Percentiles rank a stretch among this genome's conserved stretches.
Evolutionary conservation across 345 rosid genomes (phyloP).

Genomic region (Euphorbia pulcherrima): DNA sequence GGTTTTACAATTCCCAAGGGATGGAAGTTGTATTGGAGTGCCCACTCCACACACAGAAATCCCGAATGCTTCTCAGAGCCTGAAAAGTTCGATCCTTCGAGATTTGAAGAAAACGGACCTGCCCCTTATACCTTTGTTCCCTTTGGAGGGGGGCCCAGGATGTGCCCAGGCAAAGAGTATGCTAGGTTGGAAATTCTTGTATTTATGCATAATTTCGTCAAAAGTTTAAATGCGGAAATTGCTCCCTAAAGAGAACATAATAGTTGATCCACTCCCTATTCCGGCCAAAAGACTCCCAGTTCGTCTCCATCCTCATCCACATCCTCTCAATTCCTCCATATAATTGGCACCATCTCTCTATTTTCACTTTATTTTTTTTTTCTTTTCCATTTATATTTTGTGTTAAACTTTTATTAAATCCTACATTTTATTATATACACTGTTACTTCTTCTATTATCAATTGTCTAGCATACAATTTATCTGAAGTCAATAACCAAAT

Average conservation of each 20-base stretch:
- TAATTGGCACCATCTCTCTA: too few species aligned
- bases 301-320: conserved; percentile 2
- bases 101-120: neutral
- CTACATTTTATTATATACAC: too few species aligned
- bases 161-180: neutral
- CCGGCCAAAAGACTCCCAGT: neutral
- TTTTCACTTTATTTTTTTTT: neutral
- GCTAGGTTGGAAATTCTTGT: neutral
- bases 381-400: neutral
- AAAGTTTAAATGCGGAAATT: neutral
- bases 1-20: conserved; percentile 20
- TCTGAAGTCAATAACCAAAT: too few species aligned
- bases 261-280: neutral
- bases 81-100: neutral
- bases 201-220: neutral
- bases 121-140: neutral
- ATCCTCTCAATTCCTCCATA: neutral
- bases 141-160: neutral
- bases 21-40: conserved; percentile 7
- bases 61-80: neutral
- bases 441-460: too few species aligned
- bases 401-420: too few species aligned
- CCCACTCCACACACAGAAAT: neutral
- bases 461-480: too few species aligned
- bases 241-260: neutral